These are phyloP conservation scores for Parietaria judaica DNA, from an alignment of 306 rosid genomes.

Conservation along the genomic window DNA sequence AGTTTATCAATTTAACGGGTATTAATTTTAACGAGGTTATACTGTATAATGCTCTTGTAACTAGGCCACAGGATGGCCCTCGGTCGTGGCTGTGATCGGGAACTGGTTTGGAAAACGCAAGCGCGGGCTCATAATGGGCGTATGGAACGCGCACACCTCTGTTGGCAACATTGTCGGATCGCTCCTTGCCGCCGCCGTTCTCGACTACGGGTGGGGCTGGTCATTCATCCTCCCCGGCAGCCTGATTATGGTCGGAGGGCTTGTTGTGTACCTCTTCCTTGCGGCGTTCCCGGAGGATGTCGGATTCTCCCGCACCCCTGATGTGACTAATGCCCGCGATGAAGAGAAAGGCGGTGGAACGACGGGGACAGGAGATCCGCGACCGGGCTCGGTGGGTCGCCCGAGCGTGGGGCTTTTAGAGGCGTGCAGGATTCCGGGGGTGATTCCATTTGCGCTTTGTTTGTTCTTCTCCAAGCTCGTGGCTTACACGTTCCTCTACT, in stretches of 20 bases:
- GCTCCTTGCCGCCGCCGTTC: conserved; percentile 63
- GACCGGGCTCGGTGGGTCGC: conserved; percentile 26
- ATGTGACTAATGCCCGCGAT: background rate
- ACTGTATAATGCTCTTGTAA: too few relatives aligned
- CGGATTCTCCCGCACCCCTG: conserved; percentile 20
- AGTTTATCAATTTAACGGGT: too few relatives aligned
- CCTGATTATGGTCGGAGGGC: conserved; percentile 45
- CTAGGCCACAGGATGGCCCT: conserved; percentile 79
- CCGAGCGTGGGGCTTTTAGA: conserved; percentile 52
- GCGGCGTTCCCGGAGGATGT: conserved; percentile 71
- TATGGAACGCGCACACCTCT: conserved; percentile 85
- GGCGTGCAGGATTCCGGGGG: conserved; percentile 75
- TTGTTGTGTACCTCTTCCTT: conserved; percentile 49
- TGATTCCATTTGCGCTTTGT: conserved; percentile 64
- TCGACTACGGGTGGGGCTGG: conserved; percentile 91
- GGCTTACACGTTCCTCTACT: conserved; percentile 71
- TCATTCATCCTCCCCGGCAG: conserved; percentile 53
- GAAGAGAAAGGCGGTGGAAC: conserved; percentile 37
- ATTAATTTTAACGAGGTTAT: too few relatives aligned
- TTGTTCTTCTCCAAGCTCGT: conserved; percentile 89
- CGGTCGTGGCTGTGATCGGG: conserved; percentile 78
- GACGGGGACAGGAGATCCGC: conserved; percentile 1
- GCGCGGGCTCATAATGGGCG: conserved; percentile 74
- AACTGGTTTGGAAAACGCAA: conserved; percentile 83
- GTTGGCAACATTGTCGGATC: conserved; percentile 75